Evolutionary conservation across 2,329 filamentous ascomycete genomes (phyloP), one percentile per base, ranked within the genome.

Genomic region (Diaporthe amygdali): DNA sequence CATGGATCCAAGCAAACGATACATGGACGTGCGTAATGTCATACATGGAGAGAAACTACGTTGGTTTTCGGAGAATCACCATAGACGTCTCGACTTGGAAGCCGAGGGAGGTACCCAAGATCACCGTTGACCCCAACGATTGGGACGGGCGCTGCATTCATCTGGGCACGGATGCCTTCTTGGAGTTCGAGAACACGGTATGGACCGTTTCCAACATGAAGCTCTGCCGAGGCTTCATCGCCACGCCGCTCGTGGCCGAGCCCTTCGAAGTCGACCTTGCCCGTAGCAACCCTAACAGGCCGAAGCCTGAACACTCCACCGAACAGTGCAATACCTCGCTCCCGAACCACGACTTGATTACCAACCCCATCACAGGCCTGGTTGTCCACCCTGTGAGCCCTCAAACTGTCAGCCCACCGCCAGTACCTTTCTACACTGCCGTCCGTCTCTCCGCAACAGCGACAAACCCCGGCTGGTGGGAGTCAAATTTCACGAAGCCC

Each of bases 141-240:
- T 77, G 79, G 2, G 79, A 82, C 44, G 84, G 86, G 0, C 83
- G 87, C 20, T 90, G 89, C 74, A 76, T 87, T 15, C 82, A 84
- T 72, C 81, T 90, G 20, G 83, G 82, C 0, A 79, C 84, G 0
- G 88, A 90, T 73, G 84, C 88, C 1, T 89, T 89, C 73, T 79
- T 90, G 17, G 84, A 85, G 64, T 90, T 88, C 82, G 88, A 90
- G 74, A 83, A 88, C 56, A 80, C 78, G 49, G 86, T 88, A 20
- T 87, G 84, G 82, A 77, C 79, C 0, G 78, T 83, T 5, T 79
- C 78, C 4, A 76, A 77, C 6, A 77, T 76, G 0, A 81, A 79
- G n/a, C 75, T 83, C 49, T 87, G 84, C 54, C 84, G 87, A n/a
- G 88, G 87, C 2, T 80, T 90, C 3, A 84, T 90, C 6, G 84